Evolutionary conservation across 1,284 basidiomycete species (phyloP).

Genomic region (Ceraceosorus guamensis): DNA sequence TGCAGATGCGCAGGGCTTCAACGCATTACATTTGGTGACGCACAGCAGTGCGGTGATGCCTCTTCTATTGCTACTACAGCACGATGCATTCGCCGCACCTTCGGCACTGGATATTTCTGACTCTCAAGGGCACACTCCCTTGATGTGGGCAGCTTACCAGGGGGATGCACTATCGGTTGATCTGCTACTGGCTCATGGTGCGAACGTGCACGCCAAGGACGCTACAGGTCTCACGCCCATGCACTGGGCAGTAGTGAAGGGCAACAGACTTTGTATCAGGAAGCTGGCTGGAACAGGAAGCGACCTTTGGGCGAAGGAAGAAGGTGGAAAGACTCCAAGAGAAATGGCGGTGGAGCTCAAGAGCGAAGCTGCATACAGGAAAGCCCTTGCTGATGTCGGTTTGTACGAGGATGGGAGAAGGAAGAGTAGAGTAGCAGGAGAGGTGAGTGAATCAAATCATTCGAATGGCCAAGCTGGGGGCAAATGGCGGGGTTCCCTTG

Average conservation of each 20-base stretch:
- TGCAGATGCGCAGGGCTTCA: constrained; percentile 89
- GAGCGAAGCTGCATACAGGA: constrained; percentile 74
- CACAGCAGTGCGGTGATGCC: constrained; percentile 93
- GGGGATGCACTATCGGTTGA: constrained; percentile 93
- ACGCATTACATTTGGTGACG: constrained; percentile 85
- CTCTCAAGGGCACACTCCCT: constrained; percentile 80
- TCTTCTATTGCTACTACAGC: constrained; percentile 70
- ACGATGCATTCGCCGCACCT: constrained; percentile 58
- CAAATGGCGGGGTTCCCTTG: constrained; percentile 5
- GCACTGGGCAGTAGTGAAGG: constrained; percentile 98
- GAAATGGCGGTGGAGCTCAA: constrained; percentile 88
- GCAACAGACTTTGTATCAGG: constrained; percentile 75
- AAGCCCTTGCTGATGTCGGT: constrained; percentile 73
- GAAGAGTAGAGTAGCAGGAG: constrained; percentile 61
- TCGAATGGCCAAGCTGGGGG: too few species aligned
- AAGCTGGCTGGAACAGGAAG: constrained; percentile 76
- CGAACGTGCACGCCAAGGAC: constrained; percentile 68
- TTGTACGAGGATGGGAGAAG: constrained; percentile 59
- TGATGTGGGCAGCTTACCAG: constrained; percentile 99
- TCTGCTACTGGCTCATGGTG: constrained; percentile 78
- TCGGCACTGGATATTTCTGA: constrained; percentile 53
- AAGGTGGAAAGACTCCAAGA: constrained; percentile 74
- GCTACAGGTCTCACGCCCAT: constrained; percentile 78
- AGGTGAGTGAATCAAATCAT: constrained; percentile 52
- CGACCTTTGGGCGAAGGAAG: constrained; percentile 72